These are phyloP conservation scores for Cucurbitaria berberidis DNA, from an alignment of 2,329 filamentous ascomycete species.

Conservation along the genomic window DNA sequence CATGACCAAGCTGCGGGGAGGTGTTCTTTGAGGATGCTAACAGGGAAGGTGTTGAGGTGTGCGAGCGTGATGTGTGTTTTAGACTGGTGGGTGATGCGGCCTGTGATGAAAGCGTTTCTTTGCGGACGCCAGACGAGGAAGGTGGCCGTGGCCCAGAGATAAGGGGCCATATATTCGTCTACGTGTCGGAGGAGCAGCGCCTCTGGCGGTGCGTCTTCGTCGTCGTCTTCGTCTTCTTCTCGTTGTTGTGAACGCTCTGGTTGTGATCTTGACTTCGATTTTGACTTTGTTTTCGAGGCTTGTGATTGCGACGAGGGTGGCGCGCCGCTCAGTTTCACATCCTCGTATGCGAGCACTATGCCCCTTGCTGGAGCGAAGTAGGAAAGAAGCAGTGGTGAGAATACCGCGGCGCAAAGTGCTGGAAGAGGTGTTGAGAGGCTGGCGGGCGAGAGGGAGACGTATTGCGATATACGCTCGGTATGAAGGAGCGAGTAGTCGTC, in stretches of 20 bases:
- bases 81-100: slow-evolving; percentile 82
- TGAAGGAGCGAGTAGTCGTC: slow-evolving; percentile 63
- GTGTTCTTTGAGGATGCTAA: slow-evolving; percentile 77
- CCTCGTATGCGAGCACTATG: slow-evolving; percentile 76
- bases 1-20: slow-evolving; percentile 83
- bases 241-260: slow-evolving; percentile 3
- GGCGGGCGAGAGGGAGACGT: slow-evolving; percentile 74
- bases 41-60: slow-evolving; percentile 91
- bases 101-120: slow-evolving; percentile 76
- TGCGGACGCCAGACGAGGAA: slow-evolving; percentile 82
- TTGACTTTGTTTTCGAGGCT: slow-evolving; percentile 4
- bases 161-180: slow-evolving; percentile 81
- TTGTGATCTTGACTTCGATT: slow-evolving; percentile 9
- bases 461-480: slow-evolving; percentile 79
- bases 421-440: slow-evolving; percentile 74
- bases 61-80: slow-evolving; percentile 88
- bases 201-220: slow-evolving; percentile 8
- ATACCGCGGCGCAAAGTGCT: slow-evolving; percentile 74
- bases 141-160: slow-evolving; percentile 86
- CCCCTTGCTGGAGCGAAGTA: slow-evolving; percentile 76
- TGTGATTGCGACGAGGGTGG: slow-evolving; percentile 50
- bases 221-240: not conserved
- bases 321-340: slow-evolving; percentile 68
- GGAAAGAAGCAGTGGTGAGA: slow-evolving; percentile 75
- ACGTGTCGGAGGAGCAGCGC: slow-evolving; percentile 32